Conservation (phyloP, 2,329 filamentous ascomycete genomes). For the Coniochaeta hoffmannii region DNA sequence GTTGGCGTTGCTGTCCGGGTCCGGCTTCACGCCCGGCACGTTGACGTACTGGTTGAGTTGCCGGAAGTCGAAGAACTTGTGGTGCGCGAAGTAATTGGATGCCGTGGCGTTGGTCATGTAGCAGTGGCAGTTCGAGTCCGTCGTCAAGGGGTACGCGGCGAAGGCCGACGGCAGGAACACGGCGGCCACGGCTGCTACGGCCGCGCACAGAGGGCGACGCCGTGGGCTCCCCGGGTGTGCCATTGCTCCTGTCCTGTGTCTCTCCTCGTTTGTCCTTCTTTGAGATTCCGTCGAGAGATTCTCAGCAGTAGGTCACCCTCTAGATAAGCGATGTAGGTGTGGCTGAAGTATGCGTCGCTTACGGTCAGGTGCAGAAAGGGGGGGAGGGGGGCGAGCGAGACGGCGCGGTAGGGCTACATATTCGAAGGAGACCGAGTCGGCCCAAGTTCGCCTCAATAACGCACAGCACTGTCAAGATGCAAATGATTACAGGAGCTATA, state of each 20-base stretch:
- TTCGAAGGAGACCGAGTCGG: not conserved
- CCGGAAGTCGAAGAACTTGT: conserved; percentile 31
- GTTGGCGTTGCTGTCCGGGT: conserved; percentile 19
- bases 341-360: not conserved
- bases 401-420: conserved; percentile 2
- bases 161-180: conserved; percentile 5
- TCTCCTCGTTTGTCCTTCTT: not conserved
- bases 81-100: conserved; percentile 24
- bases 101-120: conserved; percentile 27
- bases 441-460: not conserved
- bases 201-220: conserved; percentile 7
- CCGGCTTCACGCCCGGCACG: conserved; percentile 19
- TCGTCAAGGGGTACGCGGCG: conserved; percentile 15
- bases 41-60: conserved; percentile 21
- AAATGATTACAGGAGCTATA: not conserved
- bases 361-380: not conserved
- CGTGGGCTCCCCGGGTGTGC: not conserved
- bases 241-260: not conserved
- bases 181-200: conserved; percentile 4
- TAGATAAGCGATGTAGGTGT: not conserved
- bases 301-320: not conserved
- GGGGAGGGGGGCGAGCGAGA: not conserved
- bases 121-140: conserved; percentile 24
- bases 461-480: not conserved
- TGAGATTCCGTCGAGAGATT: not conserved